Percentiles rank a stretch among this genome's conserved stretches.
phyloP scores from a whole-genome alignment of 371 early-diverging fungal genomes.

The Mortierella sp. region DNA sequence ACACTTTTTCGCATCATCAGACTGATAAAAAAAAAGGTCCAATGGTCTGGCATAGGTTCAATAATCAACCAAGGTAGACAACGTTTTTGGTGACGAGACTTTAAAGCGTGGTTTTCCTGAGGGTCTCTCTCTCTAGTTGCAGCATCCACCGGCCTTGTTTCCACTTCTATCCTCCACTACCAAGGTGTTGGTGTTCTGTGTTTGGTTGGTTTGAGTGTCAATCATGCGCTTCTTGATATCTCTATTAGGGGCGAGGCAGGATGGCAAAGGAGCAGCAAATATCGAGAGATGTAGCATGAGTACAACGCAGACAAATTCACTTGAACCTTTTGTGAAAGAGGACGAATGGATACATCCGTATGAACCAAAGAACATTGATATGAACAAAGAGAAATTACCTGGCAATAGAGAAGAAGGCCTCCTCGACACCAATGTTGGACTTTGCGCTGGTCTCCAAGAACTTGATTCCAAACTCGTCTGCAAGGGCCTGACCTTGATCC shows the following conservation, averaged over 20 bases:
- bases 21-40: not conserved
- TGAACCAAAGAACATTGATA: not conserved
- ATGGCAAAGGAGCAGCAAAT: not conserved
- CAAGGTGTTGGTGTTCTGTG: slow-evolving; percentile 53
- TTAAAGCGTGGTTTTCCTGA: not conserved
- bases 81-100: not conserved
- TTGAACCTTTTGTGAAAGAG: not conserved
- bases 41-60: not conserved
- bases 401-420: slow-evolving; percentile 97
- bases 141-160: slow-evolving; percentile 53
- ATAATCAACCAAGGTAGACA: not conserved
- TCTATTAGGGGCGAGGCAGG: slow-evolving; percentile 30
- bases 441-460: slow-evolving; percentile 98
- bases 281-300: not conserved
- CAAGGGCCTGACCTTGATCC: slow-evolving; percentile 89
- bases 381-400: slow-evolving; percentile 65
- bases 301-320: not conserved
- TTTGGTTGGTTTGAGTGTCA: slow-evolving; percentile 65
- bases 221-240: slow-evolving; percentile 80
- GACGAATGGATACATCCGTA: not conserved
- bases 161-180: slow-evolving; percentile 48
- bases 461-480: slow-evolving; percentile 89
- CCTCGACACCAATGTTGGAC: slow-evolving; percentile 97
- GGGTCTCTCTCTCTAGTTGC: slow-evolving; percentile 38
- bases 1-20: not conserved